Conservation (phyloP, 1,284 basidiomycete genomes). For the Earliella scabrosa region DNA sequence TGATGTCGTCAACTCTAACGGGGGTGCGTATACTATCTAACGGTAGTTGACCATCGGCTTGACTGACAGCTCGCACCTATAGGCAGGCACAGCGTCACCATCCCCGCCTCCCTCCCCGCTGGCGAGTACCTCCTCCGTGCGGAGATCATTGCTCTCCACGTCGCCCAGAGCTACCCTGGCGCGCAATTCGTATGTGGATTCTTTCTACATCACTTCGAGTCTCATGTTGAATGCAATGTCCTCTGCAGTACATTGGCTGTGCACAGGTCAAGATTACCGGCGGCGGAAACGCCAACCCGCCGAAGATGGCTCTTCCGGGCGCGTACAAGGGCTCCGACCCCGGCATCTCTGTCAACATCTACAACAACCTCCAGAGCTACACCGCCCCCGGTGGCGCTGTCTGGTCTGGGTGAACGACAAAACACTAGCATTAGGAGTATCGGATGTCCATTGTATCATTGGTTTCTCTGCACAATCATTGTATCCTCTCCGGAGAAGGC, state of each 20-base stretch:
- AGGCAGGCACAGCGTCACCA: slow-evolving; percentile 50
- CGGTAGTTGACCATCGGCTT: no score
- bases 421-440: not conserved
- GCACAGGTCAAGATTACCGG: slow-evolving; percentile 49
- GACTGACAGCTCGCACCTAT: no score
- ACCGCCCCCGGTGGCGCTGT: slow-evolving; percentile 38
- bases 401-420: slow-evolving; percentile 32
- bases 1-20: slow-evolving; percentile 50
- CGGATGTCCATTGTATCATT: not conserved
- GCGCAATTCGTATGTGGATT: slow-evolving; percentile 42
- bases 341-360: slow-evolving; percentile 55
- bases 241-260: slow-evolving; percentile 43
- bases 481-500: not conserved
- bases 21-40: slow-evolving; percentile 29
- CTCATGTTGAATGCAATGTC: no score
- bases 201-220: not conserved
- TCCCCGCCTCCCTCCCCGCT: slow-evolving; percentile 50
- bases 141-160: slow-evolving; percentile 54
- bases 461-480: not conserved
- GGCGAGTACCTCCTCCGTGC: slow-evolving; percentile 55
- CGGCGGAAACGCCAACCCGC: slow-evolving; percentile 48
- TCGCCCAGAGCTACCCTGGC: slow-evolving; percentile 45
- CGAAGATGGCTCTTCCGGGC: slow-evolving; percentile 51
- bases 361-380: slow-evolving; percentile 53
- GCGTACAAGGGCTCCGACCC: slow-evolving; percentile 49